A percentile compares a stretch with the other conserved stretches of the same genome.
Conservation (phyloP, 306 rosid genomes). For the Vigna reflexopilosa region DNA sequence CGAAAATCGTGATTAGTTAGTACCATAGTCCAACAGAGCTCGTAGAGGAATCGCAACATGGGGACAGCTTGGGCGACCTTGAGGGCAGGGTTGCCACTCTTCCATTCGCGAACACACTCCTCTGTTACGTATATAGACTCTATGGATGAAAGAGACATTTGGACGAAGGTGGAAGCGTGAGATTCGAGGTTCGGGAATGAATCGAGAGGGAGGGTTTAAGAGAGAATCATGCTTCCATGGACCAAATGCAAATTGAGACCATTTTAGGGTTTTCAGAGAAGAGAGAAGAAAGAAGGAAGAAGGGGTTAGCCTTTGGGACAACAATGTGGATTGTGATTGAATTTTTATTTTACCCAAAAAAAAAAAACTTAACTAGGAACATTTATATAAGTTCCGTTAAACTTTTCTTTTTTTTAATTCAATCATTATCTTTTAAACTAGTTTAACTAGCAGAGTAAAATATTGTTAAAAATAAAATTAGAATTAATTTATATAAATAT, state of each 20-base stretch:
- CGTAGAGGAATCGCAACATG: conserved; percentile 89
- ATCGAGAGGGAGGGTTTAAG: conserved; percentile 40
- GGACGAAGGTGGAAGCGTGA: conserved; percentile 36
- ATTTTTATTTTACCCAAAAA: background rate
- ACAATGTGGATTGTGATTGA: background rate
- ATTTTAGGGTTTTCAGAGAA: conserved; percentile 50
- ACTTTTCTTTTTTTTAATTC: background rate
- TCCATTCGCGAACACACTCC: conserved; percentile 89
- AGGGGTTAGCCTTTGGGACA: conserved; percentile 47
- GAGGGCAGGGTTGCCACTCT: conserved; percentile 65
- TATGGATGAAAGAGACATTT: conserved; percentile 81
- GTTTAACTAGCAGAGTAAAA: too few species aligned
- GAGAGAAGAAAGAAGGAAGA: background rate
- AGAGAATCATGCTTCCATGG: conserved; percentile 48
- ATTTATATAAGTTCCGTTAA: background rate
- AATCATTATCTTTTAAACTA: background rate
- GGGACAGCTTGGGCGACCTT: conserved; percentile 73
- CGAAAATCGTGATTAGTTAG: background rate
- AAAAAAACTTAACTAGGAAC: background rate
- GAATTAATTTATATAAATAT: too few species aligned
- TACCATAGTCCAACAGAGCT: conserved; percentile 92
- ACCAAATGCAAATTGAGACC: conserved; percentile 19
- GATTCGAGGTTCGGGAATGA: conserved; percentile 12
- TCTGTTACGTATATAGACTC: conserved; percentile 72
- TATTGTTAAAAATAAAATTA: too few species aligned